Evolutionary conservation across 768 basidiomycete species (phyloP).

Genomic region (Tephrocybe sp.): DNA sequence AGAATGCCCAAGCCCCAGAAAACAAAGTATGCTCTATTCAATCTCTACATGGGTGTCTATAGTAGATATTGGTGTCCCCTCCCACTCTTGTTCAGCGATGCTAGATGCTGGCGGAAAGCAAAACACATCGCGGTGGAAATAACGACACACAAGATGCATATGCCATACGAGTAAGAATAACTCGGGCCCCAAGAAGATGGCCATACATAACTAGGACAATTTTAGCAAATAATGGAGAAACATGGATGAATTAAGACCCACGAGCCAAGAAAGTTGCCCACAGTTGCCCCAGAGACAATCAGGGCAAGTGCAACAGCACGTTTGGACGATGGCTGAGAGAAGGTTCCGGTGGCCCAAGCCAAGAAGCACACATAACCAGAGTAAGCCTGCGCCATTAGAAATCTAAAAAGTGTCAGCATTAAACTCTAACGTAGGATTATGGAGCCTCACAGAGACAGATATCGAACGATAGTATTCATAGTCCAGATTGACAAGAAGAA

Average conservation of each 20-base stretch:
- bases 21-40: background rate
- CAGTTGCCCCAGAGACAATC: conserved; percentile 77
- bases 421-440: background rate
- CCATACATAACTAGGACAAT: conserved; percentile 58
- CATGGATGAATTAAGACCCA: conserved; percentile 41
- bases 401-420: conserved; percentile 33
- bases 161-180: conserved; percentile 67
- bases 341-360: conserved; percentile 48
- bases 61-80: conserved; percentile 53
- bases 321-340: conserved; percentile 80
- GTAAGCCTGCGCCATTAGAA: conserved; percentile 79
- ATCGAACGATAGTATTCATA: conserved; percentile 67
- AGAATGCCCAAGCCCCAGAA: background rate
- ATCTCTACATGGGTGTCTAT: conserved; percentile 22
- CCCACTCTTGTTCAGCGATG: conserved; percentile 39
- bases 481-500: conserved; percentile 73
- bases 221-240: background rate
- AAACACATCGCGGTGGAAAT: conserved; percentile 53
- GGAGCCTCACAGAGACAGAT: conserved; percentile 60
- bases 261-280: conserved; percentile 85
- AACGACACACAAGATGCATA: conserved; percentile 65
- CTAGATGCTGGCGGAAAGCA: conserved; percentile 44
- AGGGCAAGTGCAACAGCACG: conserved; percentile 81
- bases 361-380: conserved; percentile 66
- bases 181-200: conserved; percentile 65